Evolutionary conservation across 768 basidiomycete species (phyloP), one percentile per base, ranked within the genome.

Genomic region (Mycena floridula): DNA sequence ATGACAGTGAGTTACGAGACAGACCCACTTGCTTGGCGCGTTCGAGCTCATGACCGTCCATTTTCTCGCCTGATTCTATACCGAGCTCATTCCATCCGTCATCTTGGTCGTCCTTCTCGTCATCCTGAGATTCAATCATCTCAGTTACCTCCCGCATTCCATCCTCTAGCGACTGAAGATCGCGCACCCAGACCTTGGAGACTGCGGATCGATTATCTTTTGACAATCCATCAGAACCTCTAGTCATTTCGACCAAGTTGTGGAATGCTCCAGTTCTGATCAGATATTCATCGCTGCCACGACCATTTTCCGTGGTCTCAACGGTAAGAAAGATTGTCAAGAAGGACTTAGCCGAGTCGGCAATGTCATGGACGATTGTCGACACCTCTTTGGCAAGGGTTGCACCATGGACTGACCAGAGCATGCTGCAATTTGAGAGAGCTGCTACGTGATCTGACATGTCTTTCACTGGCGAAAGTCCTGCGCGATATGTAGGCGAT

Each of bases 81-180:
- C 73, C 80, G 9, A 87, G 63, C 52, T 85, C 84, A 44, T 76
- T 76, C 82, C 81, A 84, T 4, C 81, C 83, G 55, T 79, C 76
- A 36, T 62, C 59, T 5, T 64, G 60, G 11, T 61, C 59, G 11
- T 60, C 50, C 5, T 53, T 51, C 8, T 56, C 59, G 3, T 54
- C 64, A 22, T 72, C 60, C 23, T 72, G 63, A n/a, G n/a, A n/a
- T n/a, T n/a, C n/a, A 44, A 79, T 62, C 66, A 87, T 74, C 42
- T 71, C 72, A 23, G 64, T 62, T 11, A 85, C 61, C 52, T 90
- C 87, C 3, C 67, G 59, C 18, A 80, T 54, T 5, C 70, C 79
- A 54, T 90, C 87, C 20, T 74, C 69, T 40, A 90, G 59, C 32
- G 81, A 72, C 4, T 64, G 79, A 25, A 70, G 66, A 54, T 85